Percentiles rank a stretch among this genome's conserved stretches.
Conservation (phyloP, 139 green algal species). For the Chlorella vulgaris region DNA sequence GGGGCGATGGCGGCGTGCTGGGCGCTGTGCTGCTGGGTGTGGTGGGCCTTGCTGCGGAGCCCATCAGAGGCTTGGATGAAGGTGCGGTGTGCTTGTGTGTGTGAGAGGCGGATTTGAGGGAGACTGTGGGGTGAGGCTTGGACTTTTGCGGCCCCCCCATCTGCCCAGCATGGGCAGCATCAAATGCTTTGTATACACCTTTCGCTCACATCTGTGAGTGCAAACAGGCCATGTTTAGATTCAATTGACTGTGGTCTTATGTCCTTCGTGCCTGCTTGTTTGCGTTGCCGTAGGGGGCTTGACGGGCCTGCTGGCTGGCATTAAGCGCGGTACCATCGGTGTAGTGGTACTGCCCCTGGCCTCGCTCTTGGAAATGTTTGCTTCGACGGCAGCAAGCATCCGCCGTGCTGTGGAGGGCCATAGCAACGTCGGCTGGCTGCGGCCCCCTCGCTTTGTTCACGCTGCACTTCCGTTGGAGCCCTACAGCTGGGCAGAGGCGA, state of each 20-base stretch:
- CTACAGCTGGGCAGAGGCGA: constrained; percentile 51
- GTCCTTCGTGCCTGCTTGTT: background rate
- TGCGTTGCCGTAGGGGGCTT: constrained; percentile 16
- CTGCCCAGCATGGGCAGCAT: background rate
- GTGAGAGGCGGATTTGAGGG: no score
- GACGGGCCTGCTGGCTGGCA: constrained; percentile 39
- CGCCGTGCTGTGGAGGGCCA: constrained; percentile 42
- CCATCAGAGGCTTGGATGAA: constrained; percentile 40
- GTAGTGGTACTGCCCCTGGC: constrained; percentile 50
- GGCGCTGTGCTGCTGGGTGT: constrained; percentile 39
- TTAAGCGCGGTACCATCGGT: constrained; percentile 40
- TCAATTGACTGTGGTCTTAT: no score
- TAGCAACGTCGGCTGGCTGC: constrained; percentile 37
- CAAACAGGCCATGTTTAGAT: background rate
- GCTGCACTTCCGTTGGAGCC: constrained; percentile 32
- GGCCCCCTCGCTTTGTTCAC: constrained; percentile 37
- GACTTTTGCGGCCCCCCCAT: background rate
- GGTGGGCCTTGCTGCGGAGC: constrained; percentile 39
- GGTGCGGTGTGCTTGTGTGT: no score
- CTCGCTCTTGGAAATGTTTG: constrained; percentile 46
- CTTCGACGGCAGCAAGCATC: constrained; percentile 43
- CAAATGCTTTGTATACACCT: background rate
- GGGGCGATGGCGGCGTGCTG: constrained; percentile 33
- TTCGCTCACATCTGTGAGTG: background rate
- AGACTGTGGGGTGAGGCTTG: background rate